Base-by-base conservation (phyloP, 306 rosid species). In the Pterocarpus santalinus region DNA sequence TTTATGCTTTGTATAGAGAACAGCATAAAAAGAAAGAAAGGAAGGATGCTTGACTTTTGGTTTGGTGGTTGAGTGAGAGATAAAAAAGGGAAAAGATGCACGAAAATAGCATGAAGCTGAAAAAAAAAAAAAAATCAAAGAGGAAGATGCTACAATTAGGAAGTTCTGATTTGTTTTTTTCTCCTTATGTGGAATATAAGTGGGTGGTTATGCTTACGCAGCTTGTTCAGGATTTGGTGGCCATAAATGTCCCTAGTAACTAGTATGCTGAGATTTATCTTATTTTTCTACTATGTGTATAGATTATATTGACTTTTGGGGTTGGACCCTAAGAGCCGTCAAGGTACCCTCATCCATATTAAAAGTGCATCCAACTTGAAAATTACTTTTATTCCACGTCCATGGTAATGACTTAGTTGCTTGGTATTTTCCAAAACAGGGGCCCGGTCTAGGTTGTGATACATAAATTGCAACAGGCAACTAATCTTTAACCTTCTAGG, bases 201-300 rank as follows among this genome's bases (percentile, higher is more conserved):
- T 69, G 86, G 76, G 80, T 87, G 89, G 91, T 78, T 69, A 73
- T 70, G 75, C 63, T 76, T 72, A 77, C 64, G 65, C 56, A 73
- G 81, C 84, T 70, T 61, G 65, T 72, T 80, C 81, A 67, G 60
- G 55, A 75, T 88, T 85, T 89, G 88, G 86, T 87, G 89, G 88
- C 83, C 82, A 81, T 49, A 33, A 82, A 65, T 67, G 32, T 72
- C 58, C 55, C 62, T 65, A 30, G 58, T 36, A 69, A 53, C 15
- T n/a, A 65, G 30, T 2, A 0, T 65, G 52, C 11, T 36, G 10
- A 62, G 32, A 43, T 51, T 51, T 70, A 62, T 69, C 68, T 76
- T 70, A 28, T 43, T 62, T 11, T 9, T 13, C 14, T 16, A n/a
- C 51, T 44, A 38, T 43, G 39, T 75, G 35, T 75, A 44, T 38